Conservation (phyloP, 2,329 filamentous ascomycete species). For the Aspergillus terreus region DNA sequence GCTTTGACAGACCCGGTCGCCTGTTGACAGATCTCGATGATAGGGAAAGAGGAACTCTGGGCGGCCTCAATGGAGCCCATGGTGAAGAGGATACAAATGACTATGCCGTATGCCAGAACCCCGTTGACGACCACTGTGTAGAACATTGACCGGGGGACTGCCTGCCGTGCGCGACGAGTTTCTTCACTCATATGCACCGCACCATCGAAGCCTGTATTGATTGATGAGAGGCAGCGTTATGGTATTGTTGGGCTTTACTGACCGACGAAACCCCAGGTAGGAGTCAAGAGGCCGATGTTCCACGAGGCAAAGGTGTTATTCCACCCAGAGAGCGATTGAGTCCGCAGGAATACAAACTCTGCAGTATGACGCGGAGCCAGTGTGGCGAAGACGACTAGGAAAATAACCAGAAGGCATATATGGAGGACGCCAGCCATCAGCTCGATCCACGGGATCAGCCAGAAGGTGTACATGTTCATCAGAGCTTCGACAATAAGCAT, state of each 20-base stretch:
- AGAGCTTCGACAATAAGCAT: conserved; percentile 22
- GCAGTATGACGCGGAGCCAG: conserved; percentile 30
- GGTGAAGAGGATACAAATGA: conserved; percentile 42
- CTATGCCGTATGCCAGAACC: conserved; percentile 39
- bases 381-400: conserved; percentile 30
- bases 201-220: conserved; percentile 41
- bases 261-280: conserved; percentile 22
- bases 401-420: conserved; percentile 23
- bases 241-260: not conserved
- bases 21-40: conserved; percentile 42
- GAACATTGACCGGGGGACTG: conserved; percentile 45
- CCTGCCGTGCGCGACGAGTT: conserved; percentile 42
- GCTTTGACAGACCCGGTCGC: conserved; percentile 39
- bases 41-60: conserved; percentile 32
- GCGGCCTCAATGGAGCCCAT: conserved; percentile 39
- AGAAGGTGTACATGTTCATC: conserved; percentile 21
- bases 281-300: conserved; percentile 37
- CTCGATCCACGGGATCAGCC: conserved; percentile 40
- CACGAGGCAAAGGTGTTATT: conserved; percentile 26
- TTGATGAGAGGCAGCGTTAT: not conserved
- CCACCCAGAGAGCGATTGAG: conserved; percentile 29
- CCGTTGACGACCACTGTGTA: conserved; percentile 44
- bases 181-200: conserved; percentile 49
- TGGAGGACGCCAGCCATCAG: conserved; percentile 31
- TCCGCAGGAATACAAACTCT: conserved; percentile 30